Evolutionary conservation across 2,329 filamentous ascomycete genomes (phyloP), one percentile per base, ranked within the genome.

Genomic region (Juglanconis sp.): DNA sequence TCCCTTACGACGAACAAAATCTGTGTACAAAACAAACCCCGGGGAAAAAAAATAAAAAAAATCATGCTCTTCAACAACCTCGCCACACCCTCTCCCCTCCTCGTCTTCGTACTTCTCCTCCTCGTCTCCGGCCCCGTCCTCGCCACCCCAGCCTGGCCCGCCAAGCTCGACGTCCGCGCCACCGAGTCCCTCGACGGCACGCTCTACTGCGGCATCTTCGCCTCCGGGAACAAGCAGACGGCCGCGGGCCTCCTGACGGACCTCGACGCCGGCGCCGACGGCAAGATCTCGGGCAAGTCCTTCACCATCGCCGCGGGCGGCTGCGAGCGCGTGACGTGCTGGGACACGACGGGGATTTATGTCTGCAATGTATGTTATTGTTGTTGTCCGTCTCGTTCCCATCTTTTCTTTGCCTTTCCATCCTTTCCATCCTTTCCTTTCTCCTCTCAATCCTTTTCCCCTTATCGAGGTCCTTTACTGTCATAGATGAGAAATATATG

Each of bases 331-430:
- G 52, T 60, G 2, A 53, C 55, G 10, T 63, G 61, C 10, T 54
- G 42, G 49, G 57, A 60, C 2, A 60, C 61, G 4, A 60, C 44
- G 3, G 61, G 38, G 4, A 31, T 63, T 1, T 63, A 60, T n/a
- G 53, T 60, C 5, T 63, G 61, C 17, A 63, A 63, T 48, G 60
- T 62, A 53, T 7, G 57, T 57, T 24, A 2, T 24, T 24, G 24
- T 24, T 24, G 24, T 24, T 24, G 24, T 24, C 24, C 24, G 24
- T 24, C 24, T 24, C 24, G 24, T 1, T 24, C 15, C 5, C 6
- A 31, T 2, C 15, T 6, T n/a, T 40, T 7, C 40, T 7, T n/a
- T 10, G 15, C 35, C 30, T n/a, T 6, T 15, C 8, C 38, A 11
- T 7, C 35, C 30, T n/a, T 6, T 15, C 8, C 38, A 11, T 7